Conservation (phyloP, 1,284 basidiomycete genomes). For the Mycena citricolor region DNA sequence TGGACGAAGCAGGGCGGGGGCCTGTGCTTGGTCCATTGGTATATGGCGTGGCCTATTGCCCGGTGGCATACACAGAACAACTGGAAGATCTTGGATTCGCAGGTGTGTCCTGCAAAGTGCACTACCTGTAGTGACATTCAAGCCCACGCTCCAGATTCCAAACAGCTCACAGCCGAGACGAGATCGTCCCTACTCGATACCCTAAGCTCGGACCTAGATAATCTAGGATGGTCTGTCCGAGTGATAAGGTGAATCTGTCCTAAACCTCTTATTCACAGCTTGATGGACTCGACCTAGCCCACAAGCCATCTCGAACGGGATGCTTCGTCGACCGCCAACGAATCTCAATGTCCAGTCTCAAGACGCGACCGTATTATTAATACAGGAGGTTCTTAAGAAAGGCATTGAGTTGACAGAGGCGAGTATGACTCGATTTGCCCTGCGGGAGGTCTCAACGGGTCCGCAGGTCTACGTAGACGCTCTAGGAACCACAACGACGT, state of each 20-base stretch:
- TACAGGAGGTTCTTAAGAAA: conserved; percentile 77
- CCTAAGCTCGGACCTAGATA: conserved; percentile 62
- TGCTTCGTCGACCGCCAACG: conserved; percentile 81
- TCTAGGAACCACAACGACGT: conserved; percentile 84
- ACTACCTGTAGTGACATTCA: neutral
- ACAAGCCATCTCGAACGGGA: conserved; percentile 87
- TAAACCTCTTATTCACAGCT: neutral
- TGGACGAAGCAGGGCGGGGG: conserved; percentile 96
- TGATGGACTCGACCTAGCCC: conserved; percentile 53
- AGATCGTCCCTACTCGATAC: conserved; percentile 62
- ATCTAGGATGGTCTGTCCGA: conserved; percentile 82
- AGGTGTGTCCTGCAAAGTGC: conserved; percentile 43
- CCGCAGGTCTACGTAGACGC: conserved; percentile 92
- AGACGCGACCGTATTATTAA: conserved; percentile 88
- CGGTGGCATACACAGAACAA: conserved; percentile 71
- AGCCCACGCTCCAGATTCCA: conserved; percentile 68
- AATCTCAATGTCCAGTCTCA: conserved; percentile 95
- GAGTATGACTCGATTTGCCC: neutral
- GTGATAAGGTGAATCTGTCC: conserved; percentile 60
- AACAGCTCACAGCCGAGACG: conserved; percentile 79
- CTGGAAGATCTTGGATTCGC: conserved; percentile 88
- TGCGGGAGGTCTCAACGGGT: conserved; percentile 3
- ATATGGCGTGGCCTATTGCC: conserved; percentile 94
- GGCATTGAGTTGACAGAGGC: conserved; percentile 87
- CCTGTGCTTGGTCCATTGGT: conserved; percentile 94